A percentile compares a stretch with the other conserved stretches of the same genome.
phyloP scores from a whole-genome alignment of 2,329 filamentous ascomycete species.

The Nigrospora oryzae region DNA sequence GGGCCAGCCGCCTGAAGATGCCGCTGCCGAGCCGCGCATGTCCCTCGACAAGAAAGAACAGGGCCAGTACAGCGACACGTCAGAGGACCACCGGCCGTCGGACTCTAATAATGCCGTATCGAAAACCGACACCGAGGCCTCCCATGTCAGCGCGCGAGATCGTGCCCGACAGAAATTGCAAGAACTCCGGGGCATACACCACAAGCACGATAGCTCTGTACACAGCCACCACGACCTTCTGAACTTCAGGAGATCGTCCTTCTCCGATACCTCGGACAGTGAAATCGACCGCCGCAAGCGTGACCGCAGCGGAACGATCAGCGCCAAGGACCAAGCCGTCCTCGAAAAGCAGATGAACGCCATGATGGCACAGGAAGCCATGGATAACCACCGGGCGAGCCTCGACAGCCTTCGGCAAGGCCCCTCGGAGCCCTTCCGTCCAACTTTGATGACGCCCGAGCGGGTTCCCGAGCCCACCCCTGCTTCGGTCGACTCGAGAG shows the following conservation, averaged over 20 bases:
- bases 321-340: constrained; percentile 41
- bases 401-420: constrained; percentile 20
- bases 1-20: constrained; percentile 9
- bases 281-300: constrained; percentile 37
- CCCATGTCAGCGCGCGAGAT: constrained; percentile 45
- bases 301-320: constrained; percentile 36
- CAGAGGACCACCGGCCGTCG: constrained; percentile 1
- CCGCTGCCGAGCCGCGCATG: constrained; percentile 1
- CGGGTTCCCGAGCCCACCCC: constrained; percentile 6
- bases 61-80: constrained; percentile 1
- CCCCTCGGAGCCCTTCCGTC: constrained; percentile 21
- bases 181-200: constrained; percentile 45
- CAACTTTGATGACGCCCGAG: constrained; percentile 20
- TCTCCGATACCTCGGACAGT: constrained; percentile 53
- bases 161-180: constrained; percentile 53
- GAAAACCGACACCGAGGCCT: constrained; percentile 29
- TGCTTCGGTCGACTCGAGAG: constrained; percentile 9
- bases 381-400: constrained; percentile 27
- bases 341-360: constrained; percentile 55
- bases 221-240: constrained; percentile 44
- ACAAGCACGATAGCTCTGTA: constrained; percentile 41
- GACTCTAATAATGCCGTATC: constrained; percentile 6
- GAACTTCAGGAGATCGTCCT: constrained; percentile 41
- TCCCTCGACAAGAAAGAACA: background rate
- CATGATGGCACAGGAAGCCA: constrained; percentile 46